Conservation (phyloP, 768 basidiomycete species). For the Boletellus ananas region DNA sequence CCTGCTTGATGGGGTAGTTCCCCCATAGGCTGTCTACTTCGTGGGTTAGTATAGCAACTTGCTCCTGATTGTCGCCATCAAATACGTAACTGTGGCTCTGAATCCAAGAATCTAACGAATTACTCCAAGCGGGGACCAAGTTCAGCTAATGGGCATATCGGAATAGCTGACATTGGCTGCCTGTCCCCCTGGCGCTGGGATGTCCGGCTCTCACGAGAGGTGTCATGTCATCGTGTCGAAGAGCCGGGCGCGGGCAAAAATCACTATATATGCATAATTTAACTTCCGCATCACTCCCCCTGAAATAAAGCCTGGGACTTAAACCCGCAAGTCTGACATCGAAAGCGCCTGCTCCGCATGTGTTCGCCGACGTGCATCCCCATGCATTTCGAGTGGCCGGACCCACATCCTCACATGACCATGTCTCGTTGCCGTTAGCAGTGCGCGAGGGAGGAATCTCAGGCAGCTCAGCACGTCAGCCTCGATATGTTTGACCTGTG, state of each 20-base stretch:
- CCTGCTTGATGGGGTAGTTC: conserved; percentile 43
- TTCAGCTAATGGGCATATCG: too few relatives aligned
- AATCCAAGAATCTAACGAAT: too few relatives aligned
- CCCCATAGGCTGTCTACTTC: background rate
- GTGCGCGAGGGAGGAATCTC: conserved; percentile 70
- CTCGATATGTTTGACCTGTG: conserved; percentile 77
- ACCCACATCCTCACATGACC: conserved; percentile 86
- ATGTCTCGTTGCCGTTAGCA: conserved; percentile 74
- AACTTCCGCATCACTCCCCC: background rate
- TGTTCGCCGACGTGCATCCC: conserved; percentile 23
- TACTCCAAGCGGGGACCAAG: too few relatives aligned
- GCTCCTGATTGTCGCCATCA: background rate
- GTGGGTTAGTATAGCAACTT: background rate
- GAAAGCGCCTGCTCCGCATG: conserved; percentile 30
- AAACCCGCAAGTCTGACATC: conserved; percentile 31
- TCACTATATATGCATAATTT: conserved; percentile 15
- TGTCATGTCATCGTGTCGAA: background rate
- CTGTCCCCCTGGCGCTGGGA: too few relatives aligned
- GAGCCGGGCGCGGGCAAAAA: background rate
- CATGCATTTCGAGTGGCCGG: conserved; percentile 53
- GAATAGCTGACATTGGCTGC: too few relatives aligned
- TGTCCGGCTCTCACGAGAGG: background rate
- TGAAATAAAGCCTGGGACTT: background rate
- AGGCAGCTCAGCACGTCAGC: conserved; percentile 72
- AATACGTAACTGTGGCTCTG: background rate